These are phyloP conservation scores for Isoetes engelmannii DNA, from an alignment of 83 land plant genomes.

Conservation along the genomic window DNA sequence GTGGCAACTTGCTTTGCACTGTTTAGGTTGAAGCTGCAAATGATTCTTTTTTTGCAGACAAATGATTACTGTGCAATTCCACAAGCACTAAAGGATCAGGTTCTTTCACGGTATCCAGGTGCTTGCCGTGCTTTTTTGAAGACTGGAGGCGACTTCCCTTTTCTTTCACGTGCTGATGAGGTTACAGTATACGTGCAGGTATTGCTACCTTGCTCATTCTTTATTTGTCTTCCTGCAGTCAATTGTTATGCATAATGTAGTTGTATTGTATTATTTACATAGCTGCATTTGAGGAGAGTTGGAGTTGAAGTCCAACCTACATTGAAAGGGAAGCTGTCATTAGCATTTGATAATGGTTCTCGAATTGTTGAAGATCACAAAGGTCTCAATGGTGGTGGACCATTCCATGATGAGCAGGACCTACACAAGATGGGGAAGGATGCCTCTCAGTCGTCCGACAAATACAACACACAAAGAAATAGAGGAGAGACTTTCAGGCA, in stretches of 20 bases:
- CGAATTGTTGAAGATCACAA: too few species aligned
- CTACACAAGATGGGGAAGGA: too few species aligned
- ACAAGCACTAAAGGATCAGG: slow-evolving; percentile 66
- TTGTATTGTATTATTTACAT: slow-evolving; percentile 3
- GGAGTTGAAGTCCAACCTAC: slow-evolving; percentile 48
- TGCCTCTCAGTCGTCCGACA: too few species aligned
- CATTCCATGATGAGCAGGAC: too few species aligned
- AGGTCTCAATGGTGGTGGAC: too few species aligned
- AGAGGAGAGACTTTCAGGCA: too few species aligned
- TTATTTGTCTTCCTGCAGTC: neutral
- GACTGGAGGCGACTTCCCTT: slow-evolving; percentile 91
- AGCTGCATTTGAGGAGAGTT: slow-evolving; percentile 80
- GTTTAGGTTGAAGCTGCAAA: slow-evolving; percentile 5
- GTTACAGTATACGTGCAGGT: slow-evolving; percentile 89
- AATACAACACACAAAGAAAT: too few species aligned
- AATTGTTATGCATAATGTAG: neutral
- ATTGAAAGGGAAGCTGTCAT: too few species aligned
- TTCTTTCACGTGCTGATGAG: slow-evolving; percentile 91
- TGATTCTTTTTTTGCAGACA: slow-evolving; percentile 39
- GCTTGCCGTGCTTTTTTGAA: slow-evolving; percentile 73
- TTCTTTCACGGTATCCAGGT: slow-evolving; percentile 67
- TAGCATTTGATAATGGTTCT: too few species aligned
- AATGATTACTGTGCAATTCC: slow-evolving; percentile 89
- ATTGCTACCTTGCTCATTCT: neutral
- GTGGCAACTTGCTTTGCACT: neutral